Conservation (phyloP, 2,329 filamentous ascomycete species). For the Atkinsonella hypoxylon region DNA sequence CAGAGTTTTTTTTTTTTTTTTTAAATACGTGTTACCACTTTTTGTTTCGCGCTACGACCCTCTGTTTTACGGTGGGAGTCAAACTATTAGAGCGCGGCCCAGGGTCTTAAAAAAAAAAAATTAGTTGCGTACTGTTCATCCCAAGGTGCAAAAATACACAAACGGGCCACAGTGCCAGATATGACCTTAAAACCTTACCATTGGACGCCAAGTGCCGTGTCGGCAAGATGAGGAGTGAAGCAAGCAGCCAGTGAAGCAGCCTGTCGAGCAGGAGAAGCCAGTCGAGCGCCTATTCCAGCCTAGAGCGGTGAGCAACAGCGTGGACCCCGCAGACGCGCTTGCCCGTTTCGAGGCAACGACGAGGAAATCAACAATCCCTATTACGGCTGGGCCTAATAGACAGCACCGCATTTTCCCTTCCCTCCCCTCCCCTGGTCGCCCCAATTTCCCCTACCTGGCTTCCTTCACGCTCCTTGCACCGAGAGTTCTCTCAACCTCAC, state of each 20-base stretch:
- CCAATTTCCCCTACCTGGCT: constrained; percentile 37
- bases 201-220: neutral
- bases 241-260: neutral
- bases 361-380: constrained; percentile 28
- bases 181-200: neutral
- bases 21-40: too few relatives aligned
- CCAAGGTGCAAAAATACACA: too few relatives aligned
- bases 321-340: constrained; percentile 17
- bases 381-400: neutral
- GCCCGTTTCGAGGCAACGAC: constrained; percentile 21
- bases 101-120: too few relatives aligned
- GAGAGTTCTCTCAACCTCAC: constrained; percentile 15
- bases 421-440: constrained; percentile 21
- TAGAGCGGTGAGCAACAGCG: constrained; percentile 7
- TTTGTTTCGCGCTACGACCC: too few relatives aligned
- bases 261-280: neutral
- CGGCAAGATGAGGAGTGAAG: constrained; percentile 1
- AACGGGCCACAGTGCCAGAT: constrained; percentile 4
- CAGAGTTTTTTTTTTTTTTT: too few relatives aligned
- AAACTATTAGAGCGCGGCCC: too few relatives aligned
- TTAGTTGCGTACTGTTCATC: too few relatives aligned
- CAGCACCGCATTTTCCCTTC: constrained; percentile 14
- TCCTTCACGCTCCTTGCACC: constrained; percentile 17
- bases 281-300: neutral
- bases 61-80: too few relatives aligned